Base-by-base conservation (phyloP, 2,329 filamentous ascomycete genomes). In the Cordyceps javanica region DNA sequence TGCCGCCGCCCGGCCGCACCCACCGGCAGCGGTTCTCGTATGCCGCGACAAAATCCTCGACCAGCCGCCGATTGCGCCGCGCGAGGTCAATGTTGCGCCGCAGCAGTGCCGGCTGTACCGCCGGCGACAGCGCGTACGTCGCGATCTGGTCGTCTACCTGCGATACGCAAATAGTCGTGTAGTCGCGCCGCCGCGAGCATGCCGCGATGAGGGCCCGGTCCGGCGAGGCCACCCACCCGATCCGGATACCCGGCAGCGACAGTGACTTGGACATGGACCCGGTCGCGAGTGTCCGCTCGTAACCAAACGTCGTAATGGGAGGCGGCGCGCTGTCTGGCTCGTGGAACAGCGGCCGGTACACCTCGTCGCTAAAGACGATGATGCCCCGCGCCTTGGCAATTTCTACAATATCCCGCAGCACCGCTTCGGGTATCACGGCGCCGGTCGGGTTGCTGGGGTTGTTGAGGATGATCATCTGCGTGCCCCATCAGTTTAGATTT, bases 361-460 rank as follows among this genome's bases (percentile, higher is more conserved):
- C 90, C 73, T 96, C 90, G 66, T 95, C 90, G 8, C 82, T 82
- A 59, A 93, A 76, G 55, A 96, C 74, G 50, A 81, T 82, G 56
- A 94, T 85, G 55, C 80, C 77, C 38, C 82, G 79, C 38, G 81
- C 73, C 55, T 77, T 74, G 3, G 89, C 89, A 56, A 92, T 72
- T 3, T 81, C 75, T 38, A 90, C 74, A 60, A 94, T 79, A 3
- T 78, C 66, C 55, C 82, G 70, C 1, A 95, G 76, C 13, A 83
- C 77, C 1, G 77, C 68, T 45, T 78, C 83, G 0, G 85, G 82
- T 19, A 91, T 85, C 3, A 87, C 79, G 10, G 85, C 82, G 6
- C 91, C 90, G 0, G 87, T 92, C 0, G 91, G 90, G 65, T 96
- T 95, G 70, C 92, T 90, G 1, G 90, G 90, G 66, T 92, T 94